Conservation (phyloP, 306 rosid genomes). For the Dalbergia oliveri region DNA sequence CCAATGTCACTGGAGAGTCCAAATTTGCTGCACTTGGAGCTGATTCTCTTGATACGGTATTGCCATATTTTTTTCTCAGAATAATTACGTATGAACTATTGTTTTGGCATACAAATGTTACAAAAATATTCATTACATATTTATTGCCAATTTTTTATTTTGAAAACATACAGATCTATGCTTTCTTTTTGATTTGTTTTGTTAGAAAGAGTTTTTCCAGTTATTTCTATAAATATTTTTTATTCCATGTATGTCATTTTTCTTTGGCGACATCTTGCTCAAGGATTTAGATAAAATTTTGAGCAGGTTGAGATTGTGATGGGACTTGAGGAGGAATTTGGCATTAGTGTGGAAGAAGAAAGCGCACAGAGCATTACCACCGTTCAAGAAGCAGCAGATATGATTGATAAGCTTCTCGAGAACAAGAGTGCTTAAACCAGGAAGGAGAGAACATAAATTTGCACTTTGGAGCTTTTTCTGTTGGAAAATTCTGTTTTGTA, state of each 20-base stretch:
- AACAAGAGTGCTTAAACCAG: conserved; percentile 53
- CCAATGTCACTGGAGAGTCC: conserved; percentile 65
- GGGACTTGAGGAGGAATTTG: conserved; percentile 91
- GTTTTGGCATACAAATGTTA: not conserved
- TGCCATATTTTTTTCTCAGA: not conserved
- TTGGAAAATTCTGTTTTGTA: too few species aligned
- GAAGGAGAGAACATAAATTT: conserved; percentile 12
- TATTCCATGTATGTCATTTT: not conserved
- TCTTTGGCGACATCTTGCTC: not conserved
- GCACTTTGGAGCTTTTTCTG: conserved; percentile 12
- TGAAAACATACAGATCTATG: not conserved
- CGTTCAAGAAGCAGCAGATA: conserved; percentile 86
- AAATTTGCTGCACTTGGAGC: conserved; percentile 85
- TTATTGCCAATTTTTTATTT: not conserved
- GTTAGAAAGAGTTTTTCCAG: not conserved
- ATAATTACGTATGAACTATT: not conserved
- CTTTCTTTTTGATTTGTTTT: not conserved
- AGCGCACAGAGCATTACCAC: conserved; percentile 80
- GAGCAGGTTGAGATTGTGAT: conserved; percentile 92
- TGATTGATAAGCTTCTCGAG: conserved; percentile 70
- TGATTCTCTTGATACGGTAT: conserved; percentile 94
- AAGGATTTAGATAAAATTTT: not conserved
- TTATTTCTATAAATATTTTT: not conserved
- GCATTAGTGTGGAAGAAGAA: conserved; percentile 76
- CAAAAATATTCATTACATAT: not conserved